Base-by-base conservation (phyloP, 1,284 basidiomycete genomes). In the Heterobasidion annosum region DNA sequence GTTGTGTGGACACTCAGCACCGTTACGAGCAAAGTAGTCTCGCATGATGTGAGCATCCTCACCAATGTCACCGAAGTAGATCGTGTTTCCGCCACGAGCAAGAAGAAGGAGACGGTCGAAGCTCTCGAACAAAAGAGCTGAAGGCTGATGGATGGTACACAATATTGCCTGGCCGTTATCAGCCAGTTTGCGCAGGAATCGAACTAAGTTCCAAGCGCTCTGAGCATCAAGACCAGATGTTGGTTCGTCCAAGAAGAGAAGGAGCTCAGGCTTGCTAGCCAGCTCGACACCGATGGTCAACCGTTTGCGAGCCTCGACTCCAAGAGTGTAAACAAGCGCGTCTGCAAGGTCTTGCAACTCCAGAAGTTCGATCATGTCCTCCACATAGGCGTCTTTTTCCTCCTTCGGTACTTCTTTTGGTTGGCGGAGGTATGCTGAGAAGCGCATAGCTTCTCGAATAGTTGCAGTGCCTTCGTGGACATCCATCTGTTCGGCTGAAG, bases 211-310 rank as follows among this genome's bases (percentile, higher is more conserved):
- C 85, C 86, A 94, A 1, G 93, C 92, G 52, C 84, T 81, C 64
- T 90, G 92, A 12, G 86, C 88, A 64, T 95, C 92, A 51, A 70
- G 61, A 52, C 69, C 68, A 3, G 79, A 82, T 0, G 76, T 79
- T 1, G 72, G 72, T 60, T 81, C 78, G 43, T 79, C 76, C 59
- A 91, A 71, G 76, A 92, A 91, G 48, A 95, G 76, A 1, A 96
- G 76, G n/a, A 95, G 74, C 56, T 87, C 83, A 0, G 93, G 92
- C 66, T 87, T 91, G 67, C 85, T 86, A 6, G 90, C 90, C 8
- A 93, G 73, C 68, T 96, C 92, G 54, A 95, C 92, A 59, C 90
- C 92, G 58, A 94, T 94, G 0, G 91, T 93, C 47, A 90, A 74
- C 4, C 91, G 85, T 68, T 96, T 95, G 60, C 92, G 80, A 40